phyloP scores from a whole-genome alignment of 2,329 filamentous ascomycete genomes.

The Beauveria pseudobassiana region DNA sequence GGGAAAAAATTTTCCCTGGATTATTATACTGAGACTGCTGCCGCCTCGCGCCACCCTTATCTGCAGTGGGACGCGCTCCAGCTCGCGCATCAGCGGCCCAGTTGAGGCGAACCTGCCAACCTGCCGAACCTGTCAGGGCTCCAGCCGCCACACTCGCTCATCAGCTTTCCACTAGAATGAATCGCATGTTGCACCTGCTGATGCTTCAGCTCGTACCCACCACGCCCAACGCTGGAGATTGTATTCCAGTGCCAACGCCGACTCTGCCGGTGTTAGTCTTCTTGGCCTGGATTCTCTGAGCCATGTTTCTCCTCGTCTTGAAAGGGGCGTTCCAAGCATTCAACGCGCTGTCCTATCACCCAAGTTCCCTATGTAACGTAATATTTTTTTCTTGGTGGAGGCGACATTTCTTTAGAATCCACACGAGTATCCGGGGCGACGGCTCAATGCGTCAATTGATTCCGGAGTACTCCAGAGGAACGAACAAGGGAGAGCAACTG shows the following conservation, averaged over 20 bases:
- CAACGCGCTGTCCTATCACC: no score
- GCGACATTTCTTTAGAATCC: not conserved
- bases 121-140: not conserved
- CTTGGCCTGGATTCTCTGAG: not conserved
- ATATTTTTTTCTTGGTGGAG: not conserved
- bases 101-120: slow-evolving; percentile 1
- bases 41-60: not conserved
- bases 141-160: not conserved
- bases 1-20: not conserved
- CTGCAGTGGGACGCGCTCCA: slow-evolving; percentile 3
- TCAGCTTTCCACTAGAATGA: not conserved
- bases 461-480: not conserved
- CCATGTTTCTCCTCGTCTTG: no score
- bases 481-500: not conserved
- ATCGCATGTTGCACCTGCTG: not conserved
- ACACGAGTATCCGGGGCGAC: not conserved
- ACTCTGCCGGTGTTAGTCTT: not conserved
- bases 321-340: no score
- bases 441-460: not conserved
- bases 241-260: not conserved
- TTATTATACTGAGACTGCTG: not conserved
- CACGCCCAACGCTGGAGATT: not conserved
- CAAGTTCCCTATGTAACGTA: not conserved
- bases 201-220: slow-evolving; percentile 2
- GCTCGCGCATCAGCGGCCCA: not conserved